Conservation (phyloP, 805 yeast genomes). For the Pichia membranifaciens region DNA sequence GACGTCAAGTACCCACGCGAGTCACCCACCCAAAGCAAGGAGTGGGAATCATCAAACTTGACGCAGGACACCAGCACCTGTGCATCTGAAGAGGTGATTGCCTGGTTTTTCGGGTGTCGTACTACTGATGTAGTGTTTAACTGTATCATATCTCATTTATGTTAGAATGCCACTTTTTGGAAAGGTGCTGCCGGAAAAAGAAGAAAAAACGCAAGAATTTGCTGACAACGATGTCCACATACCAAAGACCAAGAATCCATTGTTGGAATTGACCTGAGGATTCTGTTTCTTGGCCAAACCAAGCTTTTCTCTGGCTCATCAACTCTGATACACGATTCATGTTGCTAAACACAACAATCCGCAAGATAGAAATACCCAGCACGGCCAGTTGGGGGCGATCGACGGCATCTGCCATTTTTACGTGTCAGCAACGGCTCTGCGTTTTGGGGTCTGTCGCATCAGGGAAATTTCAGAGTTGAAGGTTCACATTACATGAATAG, state of each 20-base stretch:
- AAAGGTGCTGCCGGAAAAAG: too few species aligned
- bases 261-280: not conserved
- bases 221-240: not conserved
- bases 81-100: constrained; percentile 15
- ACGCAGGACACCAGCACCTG: constrained; percentile 27
- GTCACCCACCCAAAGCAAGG: constrained; percentile 84
- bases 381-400: constrained; percentile 4
- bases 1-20: constrained; percentile 45
- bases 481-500: too few species aligned
- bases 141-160: not conserved
- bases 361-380: not conserved
- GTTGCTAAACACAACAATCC: not conserved
- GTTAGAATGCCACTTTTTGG: too few species aligned
- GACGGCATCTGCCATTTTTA: not conserved
- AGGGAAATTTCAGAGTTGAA: too few species aligned
- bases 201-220: too few species aligned
- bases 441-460: too few species aligned
- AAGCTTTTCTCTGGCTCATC: not conserved
- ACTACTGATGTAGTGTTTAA: constrained; percentile 8
- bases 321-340: not conserved
- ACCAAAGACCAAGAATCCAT: constrained; percentile 14
- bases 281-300: too few species aligned
- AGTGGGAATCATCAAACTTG: constrained; percentile 64
- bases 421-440: not conserved
- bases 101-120: constrained; percentile 21